Evolutionary conservation across 805 yeast genomes (phyloP).

Genomic region (Wickerhamomyces alni): DNA sequence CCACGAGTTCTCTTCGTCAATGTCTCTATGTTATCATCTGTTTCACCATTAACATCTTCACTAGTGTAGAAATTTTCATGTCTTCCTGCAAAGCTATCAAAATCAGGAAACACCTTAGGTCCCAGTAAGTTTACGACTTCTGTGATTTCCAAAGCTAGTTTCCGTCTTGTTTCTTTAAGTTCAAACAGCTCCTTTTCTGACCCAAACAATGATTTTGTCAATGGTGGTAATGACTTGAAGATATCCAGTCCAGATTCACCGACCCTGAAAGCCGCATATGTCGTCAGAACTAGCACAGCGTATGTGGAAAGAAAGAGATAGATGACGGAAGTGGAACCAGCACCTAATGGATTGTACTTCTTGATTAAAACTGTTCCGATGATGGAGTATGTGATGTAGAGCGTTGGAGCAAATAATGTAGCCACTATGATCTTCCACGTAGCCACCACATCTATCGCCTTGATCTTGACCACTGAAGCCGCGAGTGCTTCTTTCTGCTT

Average conservation of each 20-base stretch:
- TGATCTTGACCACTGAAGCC: slow-evolving; percentile 85
- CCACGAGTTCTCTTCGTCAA: slow-evolving; percentile 21
- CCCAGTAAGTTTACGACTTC: slow-evolving; percentile 78
- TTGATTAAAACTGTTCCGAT: slow-evolving; percentile 32
- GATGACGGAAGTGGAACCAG: slow-evolving; percentile 13
- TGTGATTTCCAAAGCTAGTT: slow-evolving; percentile 67
- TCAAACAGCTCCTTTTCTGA: slow-evolving; percentile 38
- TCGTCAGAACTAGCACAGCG: slow-evolving; percentile 59
- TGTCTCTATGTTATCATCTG: no score
- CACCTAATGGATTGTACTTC: slow-evolving; percentile 22
- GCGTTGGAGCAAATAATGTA: slow-evolving; percentile 76
- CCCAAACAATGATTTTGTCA: slow-evolving; percentile 38
- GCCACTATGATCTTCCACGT: slow-evolving; percentile 92
- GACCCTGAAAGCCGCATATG: slow-evolving; percentile 79
- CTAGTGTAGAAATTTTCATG: no score
- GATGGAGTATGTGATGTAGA: slow-evolving; percentile 71
- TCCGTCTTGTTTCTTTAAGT: slow-evolving; percentile 53
- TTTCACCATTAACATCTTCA: no score
- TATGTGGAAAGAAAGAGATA: slow-evolving; percentile 40
- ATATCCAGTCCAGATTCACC: slow-evolving; percentile 92
- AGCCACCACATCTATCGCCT: slow-evolving; percentile 87
- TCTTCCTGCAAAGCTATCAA: slow-evolving; percentile 34
- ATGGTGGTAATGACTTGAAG: slow-evolving; percentile 73
- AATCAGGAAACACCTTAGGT: slow-evolving; percentile 83
- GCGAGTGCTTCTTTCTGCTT: slow-evolving; percentile 79